Evolutionary conservation across 805 yeast genomes (phyloP).

Genomic region (Candida hispaniensis): DNA sequence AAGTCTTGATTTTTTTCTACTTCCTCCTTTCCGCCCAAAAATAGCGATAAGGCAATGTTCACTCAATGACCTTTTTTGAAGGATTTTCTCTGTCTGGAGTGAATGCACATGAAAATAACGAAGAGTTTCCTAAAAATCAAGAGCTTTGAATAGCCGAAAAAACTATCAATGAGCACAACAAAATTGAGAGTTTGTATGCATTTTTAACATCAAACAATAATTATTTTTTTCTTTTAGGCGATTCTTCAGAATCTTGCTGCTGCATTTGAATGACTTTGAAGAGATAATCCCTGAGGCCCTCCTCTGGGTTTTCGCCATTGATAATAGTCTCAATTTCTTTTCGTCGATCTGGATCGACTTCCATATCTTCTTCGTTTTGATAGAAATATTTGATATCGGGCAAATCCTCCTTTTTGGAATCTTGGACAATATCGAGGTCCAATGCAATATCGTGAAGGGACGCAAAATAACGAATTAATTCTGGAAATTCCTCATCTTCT

Average conservation of each 20-base stretch:
- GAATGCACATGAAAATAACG: no score
- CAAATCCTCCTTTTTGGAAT: conserved; percentile 14
- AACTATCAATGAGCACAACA: no score
- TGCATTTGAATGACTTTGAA: conserved; percentile 55
- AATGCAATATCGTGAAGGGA: conserved; percentile 31
- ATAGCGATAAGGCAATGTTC: no score
- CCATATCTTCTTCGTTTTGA: conserved; percentile 31
- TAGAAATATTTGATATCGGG: conserved; percentile 21
- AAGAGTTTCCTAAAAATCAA: no score
- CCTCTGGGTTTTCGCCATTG: conserved; percentile 73
- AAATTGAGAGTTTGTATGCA: no score
- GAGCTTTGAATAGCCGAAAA: no score
- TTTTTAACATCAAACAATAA: no score
- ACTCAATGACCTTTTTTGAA: no score
- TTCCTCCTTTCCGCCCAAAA: no score
- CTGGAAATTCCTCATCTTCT: conserved; percentile 81
- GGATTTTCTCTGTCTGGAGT: no score
- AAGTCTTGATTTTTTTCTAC: no score
- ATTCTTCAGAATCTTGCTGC: no score
- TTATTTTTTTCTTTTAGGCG: conserved; percentile 2
- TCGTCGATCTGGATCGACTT: conserved; percentile 46
- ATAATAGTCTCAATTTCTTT: conserved; percentile 57
- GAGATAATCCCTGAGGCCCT: conserved; percentile 57
- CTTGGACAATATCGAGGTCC: conserved; percentile 18
- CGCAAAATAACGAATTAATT: conserved; percentile 53